Evolutionary conservation across 2,329 filamentous ascomycete genomes (phyloP), one percentile per base, ranked within the genome.

Genomic region (Xylaria sp.): DNA sequence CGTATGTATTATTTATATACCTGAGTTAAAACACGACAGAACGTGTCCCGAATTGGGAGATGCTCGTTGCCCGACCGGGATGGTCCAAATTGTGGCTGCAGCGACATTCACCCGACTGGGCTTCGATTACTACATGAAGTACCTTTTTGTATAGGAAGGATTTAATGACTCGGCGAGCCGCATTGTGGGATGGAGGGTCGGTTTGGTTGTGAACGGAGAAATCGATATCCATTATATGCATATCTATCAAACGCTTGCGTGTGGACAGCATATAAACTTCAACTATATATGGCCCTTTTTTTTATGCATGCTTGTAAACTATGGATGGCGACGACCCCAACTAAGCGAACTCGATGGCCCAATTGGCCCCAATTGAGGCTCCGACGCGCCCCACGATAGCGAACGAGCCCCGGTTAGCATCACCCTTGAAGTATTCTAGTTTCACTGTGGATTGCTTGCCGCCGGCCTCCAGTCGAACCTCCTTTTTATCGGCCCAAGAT

Each of bases 401-500:
- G 73, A 81, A 87, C 3, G 83, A 79, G 7, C 82, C 82, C 44
- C 76, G 76, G 3, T 75, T 78, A 56, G 79, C 77, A 57, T 77
- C 75, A 2, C 81, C 82, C 27, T 80, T 76, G 63, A 79, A 76
- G 72, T 85, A 93, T 66, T 86, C 85, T 41, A 91, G 80, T 62
- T 89, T 78, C 11, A 84, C 83, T 3, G 83, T 83, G 73, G 83
- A 83, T 8, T 75, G 82, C 71, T 81, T 79, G 47, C 83, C 84
- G 58, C 80, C 82, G 31, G 80, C 80, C 73, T 81, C 79, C 54
- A 85, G 83, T 70, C 75, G 83, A 1, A 88, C 88, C 66, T 81
- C 83, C 65, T 77, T 81, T 79, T 86, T 89, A 49, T 78, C 79
- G 64, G 84, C 84, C 93, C 93, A 97, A 19, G 79, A 77, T 33